A percentile compares a stretch with the other conserved stretches of the same genome.
These are phyloP conservation scores for Chernovozyma aurita DNA, from an alignment of 1,139 yeast genomes.

Conservation along the genomic window DNA sequence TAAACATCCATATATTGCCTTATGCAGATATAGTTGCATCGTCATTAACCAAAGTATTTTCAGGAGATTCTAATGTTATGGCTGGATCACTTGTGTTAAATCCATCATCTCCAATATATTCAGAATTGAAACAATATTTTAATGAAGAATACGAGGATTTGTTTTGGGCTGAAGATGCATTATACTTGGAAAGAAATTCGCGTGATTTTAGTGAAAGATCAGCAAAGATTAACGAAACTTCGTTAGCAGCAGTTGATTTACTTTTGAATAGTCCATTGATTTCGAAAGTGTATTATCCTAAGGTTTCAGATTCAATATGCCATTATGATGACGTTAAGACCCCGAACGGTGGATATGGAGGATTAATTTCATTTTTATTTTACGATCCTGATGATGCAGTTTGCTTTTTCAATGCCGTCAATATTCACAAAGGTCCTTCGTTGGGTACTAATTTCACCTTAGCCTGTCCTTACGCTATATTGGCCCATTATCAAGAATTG, in stretches of 20 bases:
- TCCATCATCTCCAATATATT: conserved; percentile 55
- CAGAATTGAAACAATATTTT: conserved; percentile 48
- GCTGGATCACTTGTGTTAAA: conserved; percentile 86
- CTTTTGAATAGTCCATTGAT: conserved; percentile 46
- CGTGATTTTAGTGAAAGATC: conserved; percentile 79
- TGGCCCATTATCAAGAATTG: conserved; percentile 83
- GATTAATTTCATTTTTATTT: conserved; percentile 76
- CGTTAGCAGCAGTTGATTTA: conserved; percentile 52
- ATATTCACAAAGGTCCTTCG: conserved; percentile 88
- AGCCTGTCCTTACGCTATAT: conserved; percentile 85
- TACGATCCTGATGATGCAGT: conserved; percentile 62
- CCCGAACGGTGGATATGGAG: conserved; percentile 86
- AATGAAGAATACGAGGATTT: conserved; percentile 61
- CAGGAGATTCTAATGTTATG: conserved; percentile 94
- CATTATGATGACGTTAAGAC: conserved; percentile 72
- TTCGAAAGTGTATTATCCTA: conserved; percentile 69
- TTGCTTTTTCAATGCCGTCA: conserved; percentile 68
- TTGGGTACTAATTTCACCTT: conserved; percentile 91
- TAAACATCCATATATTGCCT: conserved; percentile 77
- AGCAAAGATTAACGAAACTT: conserved; percentile 59
- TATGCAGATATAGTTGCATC: conserved; percentile 83
- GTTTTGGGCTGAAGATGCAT: conserved; percentile 93
- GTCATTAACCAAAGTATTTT: conserved; percentile 85
- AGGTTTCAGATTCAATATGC: conserved; percentile 45
- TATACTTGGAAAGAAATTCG: conserved; percentile 86